Conservation (phyloP, 768 basidiomycete species). For the Pleurotus pulmonarius region DNA sequence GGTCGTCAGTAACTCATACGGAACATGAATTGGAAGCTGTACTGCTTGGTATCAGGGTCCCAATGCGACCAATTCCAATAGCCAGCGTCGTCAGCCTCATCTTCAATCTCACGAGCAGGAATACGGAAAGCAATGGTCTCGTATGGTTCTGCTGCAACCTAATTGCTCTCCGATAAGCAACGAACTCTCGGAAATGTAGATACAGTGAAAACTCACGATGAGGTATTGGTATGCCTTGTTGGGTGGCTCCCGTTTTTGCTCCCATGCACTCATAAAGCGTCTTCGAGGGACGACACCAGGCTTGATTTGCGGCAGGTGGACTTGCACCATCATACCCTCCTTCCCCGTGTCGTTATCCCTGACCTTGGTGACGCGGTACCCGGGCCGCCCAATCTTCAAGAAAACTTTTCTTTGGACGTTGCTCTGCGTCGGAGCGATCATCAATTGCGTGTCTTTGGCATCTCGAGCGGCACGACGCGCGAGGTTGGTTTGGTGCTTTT, state of each 20-base stretch:
- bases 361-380: slow-evolving; percentile 95
- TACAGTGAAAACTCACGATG: slow-evolving; percentile 59
- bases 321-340: slow-evolving; percentile 97
- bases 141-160: slow-evolving; percentile 99
- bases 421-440: slow-evolving; percentile 80
- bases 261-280: slow-evolving; percentile 97
- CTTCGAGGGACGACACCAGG: slow-evolving; percentile 77
- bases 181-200: slow-evolving; percentile 23
- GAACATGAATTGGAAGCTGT: slow-evolving; percentile 98
- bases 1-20: slow-evolving; percentile 41
- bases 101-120: slow-evolving; percentile 95
- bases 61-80: slow-evolving; percentile 99
- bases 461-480: slow-evolving; percentile 96
- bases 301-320: slow-evolving; percentile 94
- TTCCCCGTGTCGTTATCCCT: slow-evolving; percentile 86
- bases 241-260: slow-evolving; percentile 91
- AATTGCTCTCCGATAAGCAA: slow-evolving; percentile 1
- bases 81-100: slow-evolving; percentile 85
- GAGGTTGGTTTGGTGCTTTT: slow-evolving; percentile 98
- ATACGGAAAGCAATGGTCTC: slow-evolving; percentile 99
- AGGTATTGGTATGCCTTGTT: slow-evolving; percentile 98
- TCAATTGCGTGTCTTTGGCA: slow-evolving; percentile 89
- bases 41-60: slow-evolving; percentile 99
- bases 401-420: slow-evolving; percentile 90
- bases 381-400: slow-evolving; percentile 94